Conservation (phyloP, 2,329 filamentous ascomycete genomes). For the Trichoderma afroharzianum region DNA sequence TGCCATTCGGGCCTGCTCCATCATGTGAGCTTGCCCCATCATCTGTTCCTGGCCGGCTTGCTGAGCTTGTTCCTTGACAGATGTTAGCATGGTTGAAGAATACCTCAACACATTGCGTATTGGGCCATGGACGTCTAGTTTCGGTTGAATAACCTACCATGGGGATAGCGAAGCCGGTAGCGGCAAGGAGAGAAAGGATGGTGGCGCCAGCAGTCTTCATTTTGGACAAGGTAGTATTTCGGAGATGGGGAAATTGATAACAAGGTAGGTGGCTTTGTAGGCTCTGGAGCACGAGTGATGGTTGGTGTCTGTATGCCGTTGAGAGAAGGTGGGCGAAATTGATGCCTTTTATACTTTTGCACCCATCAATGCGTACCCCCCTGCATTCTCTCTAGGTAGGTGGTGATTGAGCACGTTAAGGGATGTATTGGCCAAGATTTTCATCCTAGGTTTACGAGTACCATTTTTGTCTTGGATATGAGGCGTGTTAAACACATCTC, state of each 20-base stretch:
- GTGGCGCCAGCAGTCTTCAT: conserved; percentile 1
- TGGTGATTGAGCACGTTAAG: background rate
- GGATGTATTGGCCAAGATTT: background rate
- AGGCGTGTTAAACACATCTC: background rate
- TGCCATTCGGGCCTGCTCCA: background rate
- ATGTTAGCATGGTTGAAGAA: background rate
- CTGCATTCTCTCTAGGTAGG: background rate
- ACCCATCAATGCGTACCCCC: background rate
- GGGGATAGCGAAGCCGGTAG: background rate
- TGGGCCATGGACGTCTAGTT: background rate
- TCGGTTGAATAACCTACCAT: background rate
- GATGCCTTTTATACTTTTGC: background rate
- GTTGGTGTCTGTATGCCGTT: background rate
- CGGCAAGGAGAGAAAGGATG: background rate
- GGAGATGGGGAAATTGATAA: background rate
- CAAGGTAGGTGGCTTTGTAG: background rate
- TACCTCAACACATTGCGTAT: background rate
- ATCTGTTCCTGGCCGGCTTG: background rate
- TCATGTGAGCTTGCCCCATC: background rate
- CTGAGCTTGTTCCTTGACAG: background rate
- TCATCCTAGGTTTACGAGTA: too few species aligned
- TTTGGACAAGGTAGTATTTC: background rate
- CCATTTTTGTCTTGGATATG: background rate
- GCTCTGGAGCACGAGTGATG: background rate
- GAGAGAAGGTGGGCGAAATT: background rate